These are phyloP conservation scores for Penicillium concentricum DNA, from an alignment of 2,329 filamentous ascomycete species.

Conservation along the genomic window DNA sequence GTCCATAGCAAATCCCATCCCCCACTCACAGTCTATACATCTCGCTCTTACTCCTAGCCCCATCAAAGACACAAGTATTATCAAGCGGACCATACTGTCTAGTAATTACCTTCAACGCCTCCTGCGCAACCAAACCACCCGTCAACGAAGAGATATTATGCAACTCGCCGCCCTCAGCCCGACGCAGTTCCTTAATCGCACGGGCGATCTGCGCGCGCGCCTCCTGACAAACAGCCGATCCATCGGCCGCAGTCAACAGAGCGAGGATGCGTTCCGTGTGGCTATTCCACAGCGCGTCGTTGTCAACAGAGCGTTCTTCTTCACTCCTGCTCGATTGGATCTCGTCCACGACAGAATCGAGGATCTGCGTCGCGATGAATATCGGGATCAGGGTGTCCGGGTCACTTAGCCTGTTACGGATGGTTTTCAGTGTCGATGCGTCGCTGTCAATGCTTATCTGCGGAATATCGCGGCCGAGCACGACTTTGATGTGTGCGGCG, in stretches of 20 bases:
- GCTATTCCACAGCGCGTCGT: slow-evolving; percentile 33
- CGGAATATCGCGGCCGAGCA: slow-evolving; percentile 63
- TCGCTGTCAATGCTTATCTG: slow-evolving; percentile 41
- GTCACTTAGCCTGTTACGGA: slow-evolving; percentile 42
- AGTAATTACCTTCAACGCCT: slow-evolving; percentile 81
- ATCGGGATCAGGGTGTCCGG: slow-evolving; percentile 63
- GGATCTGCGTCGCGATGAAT: slow-evolving; percentile 62
- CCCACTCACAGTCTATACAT: slow-evolving; percentile 49
- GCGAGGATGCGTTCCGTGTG: slow-evolving; percentile 31
- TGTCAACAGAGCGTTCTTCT: slow-evolving; percentile 29
- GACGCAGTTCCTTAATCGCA: slow-evolving; percentile 65
- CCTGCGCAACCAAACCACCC: slow-evolving; percentile 93
- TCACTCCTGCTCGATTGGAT: slow-evolving; percentile 47
- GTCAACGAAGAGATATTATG: slow-evolving; percentile 88
- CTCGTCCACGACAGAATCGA: slow-evolving; percentile 50
- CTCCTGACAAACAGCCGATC: slow-evolving; percentile 49
- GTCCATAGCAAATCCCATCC: background rate
- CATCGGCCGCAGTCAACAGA: slow-evolving; percentile 39
- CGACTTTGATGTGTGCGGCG: slow-evolving; percentile 85
- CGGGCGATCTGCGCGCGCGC: slow-evolving; percentile 53
- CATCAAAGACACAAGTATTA: slow-evolving; percentile 64
- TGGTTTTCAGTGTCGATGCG: slow-evolving; percentile 43
- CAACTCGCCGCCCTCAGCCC: slow-evolving; percentile 79
- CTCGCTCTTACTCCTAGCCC: slow-evolving; percentile 55
- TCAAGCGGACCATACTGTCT: slow-evolving; percentile 65